Conservation (phyloP, 306 rosid genomes). For the Calophaca sinica region DNA sequence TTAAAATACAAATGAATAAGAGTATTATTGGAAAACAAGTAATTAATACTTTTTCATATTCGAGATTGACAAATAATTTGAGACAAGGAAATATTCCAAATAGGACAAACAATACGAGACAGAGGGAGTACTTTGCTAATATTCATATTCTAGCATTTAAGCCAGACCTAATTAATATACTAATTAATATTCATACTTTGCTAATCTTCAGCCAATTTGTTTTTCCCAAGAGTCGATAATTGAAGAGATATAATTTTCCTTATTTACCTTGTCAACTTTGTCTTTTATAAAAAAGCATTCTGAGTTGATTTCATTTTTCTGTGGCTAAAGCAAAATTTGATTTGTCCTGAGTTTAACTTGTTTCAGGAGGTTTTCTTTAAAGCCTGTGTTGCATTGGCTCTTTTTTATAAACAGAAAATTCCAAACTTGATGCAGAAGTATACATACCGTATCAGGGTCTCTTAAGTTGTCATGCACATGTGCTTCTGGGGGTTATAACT, state of each 20-base stretch:
- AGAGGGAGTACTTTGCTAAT: background rate
- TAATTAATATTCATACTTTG: too few relatives aligned
- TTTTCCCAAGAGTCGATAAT: too few relatives aligned
- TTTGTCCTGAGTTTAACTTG: conserved; percentile 28
- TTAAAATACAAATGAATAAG: too few relatives aligned
- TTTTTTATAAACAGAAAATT: conserved; percentile 24
- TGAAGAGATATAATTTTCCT: too few relatives aligned
- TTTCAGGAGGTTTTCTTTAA: conserved; percentile 27
- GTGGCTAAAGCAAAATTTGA: background rate
- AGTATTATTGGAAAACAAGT: too few relatives aligned
- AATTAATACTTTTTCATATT: too few relatives aligned
- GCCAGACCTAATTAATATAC: conserved; percentile 2
- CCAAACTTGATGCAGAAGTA: conserved; percentile 29
- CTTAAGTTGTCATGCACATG: conserved; percentile 18
- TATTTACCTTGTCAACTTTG: background rate
- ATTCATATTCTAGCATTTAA: conserved; percentile 8
- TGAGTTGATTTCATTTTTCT: background rate
- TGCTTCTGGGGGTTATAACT: conserved; percentile 17
- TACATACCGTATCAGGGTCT: background rate
- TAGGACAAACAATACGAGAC: too few relatives aligned
- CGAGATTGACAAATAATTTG: too few relatives aligned
- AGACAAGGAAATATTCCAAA: too few relatives aligned
- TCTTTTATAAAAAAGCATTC: conserved; percentile 6
- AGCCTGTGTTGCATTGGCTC: background rate
- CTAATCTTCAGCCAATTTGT: conserved; percentile 15